phyloP scores from a whole-genome alignment of 352 stramenopile genomes.

The Phytophthora idaei region DNA sequence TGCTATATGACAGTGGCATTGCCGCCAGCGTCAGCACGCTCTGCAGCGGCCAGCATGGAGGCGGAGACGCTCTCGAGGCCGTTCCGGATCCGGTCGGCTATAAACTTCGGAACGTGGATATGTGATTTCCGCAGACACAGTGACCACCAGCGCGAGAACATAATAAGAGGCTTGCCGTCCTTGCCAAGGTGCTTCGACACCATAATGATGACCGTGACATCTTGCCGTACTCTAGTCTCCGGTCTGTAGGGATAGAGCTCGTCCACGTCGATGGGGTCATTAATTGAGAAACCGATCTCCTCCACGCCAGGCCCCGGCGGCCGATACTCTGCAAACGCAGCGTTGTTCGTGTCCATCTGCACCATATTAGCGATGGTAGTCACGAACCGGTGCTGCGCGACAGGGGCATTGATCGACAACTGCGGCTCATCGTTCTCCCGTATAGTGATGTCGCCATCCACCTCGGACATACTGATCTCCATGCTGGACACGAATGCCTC shows the following conservation, averaged over 20 bases:
- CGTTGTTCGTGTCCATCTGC: slow-evolving; percentile 49
- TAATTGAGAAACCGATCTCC: slow-evolving; percentile 39
- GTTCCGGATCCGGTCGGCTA: slow-evolving; percentile 25
- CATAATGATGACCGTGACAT: slow-evolving; percentile 40
- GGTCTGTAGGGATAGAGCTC: slow-evolving; percentile 54
- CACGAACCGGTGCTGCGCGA: slow-evolving; percentile 39
- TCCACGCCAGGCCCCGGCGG: slow-evolving; percentile 11
- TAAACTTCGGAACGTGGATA: slow-evolving; percentile 29
- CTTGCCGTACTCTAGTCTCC: slow-evolving; percentile 30
- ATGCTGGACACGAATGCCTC: slow-evolving; percentile 42
- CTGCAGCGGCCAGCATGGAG: slow-evolving; percentile 27
- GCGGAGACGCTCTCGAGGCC: slow-evolving; percentile 36
- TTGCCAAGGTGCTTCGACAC: slow-evolving; percentile 19
- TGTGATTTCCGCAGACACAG: slow-evolving; percentile 29
- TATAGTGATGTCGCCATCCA: slow-evolving; percentile 45
- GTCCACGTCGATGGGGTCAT: slow-evolving; percentile 53
- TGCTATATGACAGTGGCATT: background rate
- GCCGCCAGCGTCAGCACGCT: slow-evolving; percentile 8
- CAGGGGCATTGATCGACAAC: slow-evolving; percentile 10
- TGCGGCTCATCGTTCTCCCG: slow-evolving; percentile 42
- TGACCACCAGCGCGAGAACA: slow-evolving; percentile 39
- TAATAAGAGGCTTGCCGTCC: slow-evolving; percentile 29
- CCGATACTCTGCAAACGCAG: slow-evolving; percentile 35
- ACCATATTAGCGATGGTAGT: slow-evolving; percentile 26
- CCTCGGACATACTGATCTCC: slow-evolving; percentile 49